These are phyloP conservation scores for Podaxis rugospora DNA, from an alignment of 768 basidiomycete species.

Conservation along the genomic window DNA sequence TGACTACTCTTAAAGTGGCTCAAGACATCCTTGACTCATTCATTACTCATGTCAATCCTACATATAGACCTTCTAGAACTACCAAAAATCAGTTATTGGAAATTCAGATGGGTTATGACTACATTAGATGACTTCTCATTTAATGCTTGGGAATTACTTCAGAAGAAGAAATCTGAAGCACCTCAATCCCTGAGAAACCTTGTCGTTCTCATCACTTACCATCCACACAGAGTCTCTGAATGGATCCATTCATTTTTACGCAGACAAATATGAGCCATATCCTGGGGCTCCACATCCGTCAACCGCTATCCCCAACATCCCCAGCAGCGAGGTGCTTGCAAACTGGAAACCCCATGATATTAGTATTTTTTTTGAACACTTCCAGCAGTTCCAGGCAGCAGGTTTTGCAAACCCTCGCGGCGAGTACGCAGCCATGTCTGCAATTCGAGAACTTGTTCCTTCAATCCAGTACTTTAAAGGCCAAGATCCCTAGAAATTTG, in stretches of 20 bases:
- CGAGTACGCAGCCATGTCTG: neutral
- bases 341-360: constrained; percentile 12
- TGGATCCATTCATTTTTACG: neutral
- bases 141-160: too few relatives aligned
- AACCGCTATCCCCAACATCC: neutral
- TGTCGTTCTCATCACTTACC: neutral
- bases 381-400: neutral
- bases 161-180: too few relatives aligned
- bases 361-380: constrained; percentile 2
- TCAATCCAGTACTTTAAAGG: neutral
- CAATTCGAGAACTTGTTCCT: neutral
- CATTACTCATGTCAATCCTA: too few relatives aligned
- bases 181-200: too few relatives aligned
- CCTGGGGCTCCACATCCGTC: neutral
- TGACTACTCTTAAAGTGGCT: too few relatives aligned
- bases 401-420: neutral
- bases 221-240: neutral
- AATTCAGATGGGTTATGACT: too few relatives aligned
- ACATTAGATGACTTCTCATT: too few relatives aligned
- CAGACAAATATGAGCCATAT: neutral
- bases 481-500: neutral
- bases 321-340: neutral
- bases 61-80: too few relatives aligned
- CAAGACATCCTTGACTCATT: too few relatives aligned
- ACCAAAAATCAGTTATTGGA: too few relatives aligned